These are phyloP conservation scores for Paramecium primaurelia DNA, from an alignment of 73 alveolate species.

Conservation along the genomic window DNA sequence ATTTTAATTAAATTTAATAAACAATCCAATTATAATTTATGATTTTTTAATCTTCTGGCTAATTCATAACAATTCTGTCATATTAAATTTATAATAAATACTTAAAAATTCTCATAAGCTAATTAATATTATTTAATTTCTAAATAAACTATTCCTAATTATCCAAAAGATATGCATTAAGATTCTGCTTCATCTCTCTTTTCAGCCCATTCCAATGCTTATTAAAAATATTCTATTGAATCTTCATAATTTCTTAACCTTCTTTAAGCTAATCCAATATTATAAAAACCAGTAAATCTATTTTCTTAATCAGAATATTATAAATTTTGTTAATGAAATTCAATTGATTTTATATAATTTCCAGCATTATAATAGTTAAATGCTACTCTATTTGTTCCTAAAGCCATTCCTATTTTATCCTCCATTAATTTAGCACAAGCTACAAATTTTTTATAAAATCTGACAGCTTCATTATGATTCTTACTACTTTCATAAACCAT, in stretches of 20 bases:
- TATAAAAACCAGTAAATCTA: slow-evolving; percentile 93
- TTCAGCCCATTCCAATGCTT: not conserved
- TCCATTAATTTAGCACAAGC: slow-evolving; percentile 96
- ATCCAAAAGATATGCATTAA: not conserved
- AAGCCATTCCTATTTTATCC: slow-evolving; percentile 97
- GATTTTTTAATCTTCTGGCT: slow-evolving; percentile 41
- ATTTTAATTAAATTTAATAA: slow-evolving; percentile 2
- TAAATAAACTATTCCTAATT: not conserved
- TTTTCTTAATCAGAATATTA: slow-evolving; percentile 93
- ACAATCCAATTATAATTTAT: not conserved
- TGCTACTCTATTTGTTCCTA: slow-evolving; percentile 96
- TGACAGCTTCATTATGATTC: slow-evolving; percentile 81
- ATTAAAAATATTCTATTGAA: not conserved
- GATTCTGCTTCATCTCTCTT: not conserved
- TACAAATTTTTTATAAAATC: slow-evolving; percentile 94
- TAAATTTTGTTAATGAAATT: slow-evolving; percentile 89
- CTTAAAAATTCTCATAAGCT: not conserved
- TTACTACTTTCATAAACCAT: slow-evolving; percentile 93
- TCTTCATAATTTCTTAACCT: not conserved
- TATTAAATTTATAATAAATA: not conserved
- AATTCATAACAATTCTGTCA: slow-evolving; percentile 24
- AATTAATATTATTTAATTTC: not conserved
- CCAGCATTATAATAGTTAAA: slow-evolving; percentile 88
- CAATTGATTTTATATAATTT: slow-evolving; percentile 85
- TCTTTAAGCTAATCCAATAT: slow-evolving; percentile 83